These are phyloP conservation scores for Nidularia pulvinata DNA, from an alignment of 768 basidiomycete species.

Conservation along the genomic window DNA sequence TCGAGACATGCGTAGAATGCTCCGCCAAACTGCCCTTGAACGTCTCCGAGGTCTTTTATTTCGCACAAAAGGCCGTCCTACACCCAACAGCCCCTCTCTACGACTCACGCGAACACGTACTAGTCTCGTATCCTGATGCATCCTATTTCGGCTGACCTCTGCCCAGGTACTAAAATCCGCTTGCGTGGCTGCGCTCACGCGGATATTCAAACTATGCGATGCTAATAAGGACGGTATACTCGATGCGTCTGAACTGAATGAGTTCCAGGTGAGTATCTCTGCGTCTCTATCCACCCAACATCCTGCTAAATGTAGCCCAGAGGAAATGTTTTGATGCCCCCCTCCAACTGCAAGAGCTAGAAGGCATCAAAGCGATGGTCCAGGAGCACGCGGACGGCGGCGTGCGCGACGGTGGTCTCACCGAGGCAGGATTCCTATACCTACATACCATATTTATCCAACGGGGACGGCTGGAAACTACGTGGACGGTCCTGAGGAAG, in stretches of 20 bases:
- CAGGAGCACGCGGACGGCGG: slow-evolving; percentile 74
- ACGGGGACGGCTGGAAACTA: slow-evolving; percentile 92
- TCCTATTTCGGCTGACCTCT: slow-evolving; percentile 6
- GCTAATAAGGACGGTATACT: slow-evolving; percentile 92
- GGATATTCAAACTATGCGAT: slow-evolving; percentile 98
- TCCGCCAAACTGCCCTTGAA: slow-evolving; percentile 91
- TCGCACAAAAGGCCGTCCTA: slow-evolving; percentile 96
- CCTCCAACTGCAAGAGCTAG: slow-evolving; percentile 88
- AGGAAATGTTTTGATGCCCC: slow-evolving; percentile 96
- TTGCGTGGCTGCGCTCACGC: slow-evolving; percentile 81
- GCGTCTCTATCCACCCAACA: background rate
- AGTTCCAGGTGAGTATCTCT: slow-evolving; percentile 77
- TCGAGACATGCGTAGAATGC: slow-evolving; percentile 97
- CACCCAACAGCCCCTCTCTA: slow-evolving; percentile 97
- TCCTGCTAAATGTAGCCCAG: slow-evolving; percentile 30
- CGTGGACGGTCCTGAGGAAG: slow-evolving; percentile 94
- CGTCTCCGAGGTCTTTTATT: slow-evolving; percentile 97
- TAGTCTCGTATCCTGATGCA: slow-evolving; percentile 18
- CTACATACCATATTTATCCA: slow-evolving; percentile 98
- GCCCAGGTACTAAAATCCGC: slow-evolving; percentile 87
- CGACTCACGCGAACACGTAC: slow-evolving; percentile 92
- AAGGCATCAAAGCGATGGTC: slow-evolving; percentile 96
- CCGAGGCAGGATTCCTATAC: slow-evolving; percentile 91
- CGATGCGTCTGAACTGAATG: slow-evolving; percentile 90
- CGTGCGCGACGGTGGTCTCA: slow-evolving; percentile 79